phyloP scores from a whole-genome alignment of 352 stramenopile species.

The Globisporangium parvum region DNA sequence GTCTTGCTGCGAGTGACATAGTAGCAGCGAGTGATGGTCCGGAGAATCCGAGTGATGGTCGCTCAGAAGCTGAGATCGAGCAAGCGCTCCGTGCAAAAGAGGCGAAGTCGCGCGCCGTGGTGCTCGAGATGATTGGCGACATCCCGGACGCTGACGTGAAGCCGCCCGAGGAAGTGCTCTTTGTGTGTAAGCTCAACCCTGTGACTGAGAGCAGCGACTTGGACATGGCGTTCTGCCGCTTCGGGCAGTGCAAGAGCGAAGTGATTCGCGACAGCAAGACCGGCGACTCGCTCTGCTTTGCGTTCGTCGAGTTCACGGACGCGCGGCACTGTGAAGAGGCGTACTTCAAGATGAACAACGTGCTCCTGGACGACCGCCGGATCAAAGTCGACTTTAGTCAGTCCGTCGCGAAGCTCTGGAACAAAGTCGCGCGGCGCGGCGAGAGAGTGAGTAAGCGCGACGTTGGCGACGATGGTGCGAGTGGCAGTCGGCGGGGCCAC shows the following conservation, averaged over 20 bases:
- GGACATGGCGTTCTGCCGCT: conserved; percentile 93
- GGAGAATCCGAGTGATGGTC: conserved; percentile 61
- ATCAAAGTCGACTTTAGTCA: conserved; percentile 97
- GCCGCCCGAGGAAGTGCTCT: conserved; percentile 97
- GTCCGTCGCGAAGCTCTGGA: conserved; percentile 97
- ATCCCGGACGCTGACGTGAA: conserved; percentile 96
- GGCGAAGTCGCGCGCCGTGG: conserved; percentile 92
- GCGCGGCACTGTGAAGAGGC: conserved; percentile 93
- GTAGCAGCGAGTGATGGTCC: conserved; percentile 76
- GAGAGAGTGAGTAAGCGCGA: conserved; percentile 56
- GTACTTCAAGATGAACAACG: conserved; percentile 99
- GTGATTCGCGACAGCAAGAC: conserved; percentile 98
- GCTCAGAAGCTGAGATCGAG: conserved; percentile 87
- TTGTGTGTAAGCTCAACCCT: conserved; percentile 96
- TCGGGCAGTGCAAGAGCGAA: conserved; percentile 85
- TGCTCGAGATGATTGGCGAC: conserved; percentile 99
- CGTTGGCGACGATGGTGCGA: conserved; percentile 24
- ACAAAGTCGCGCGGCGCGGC: conserved; percentile 72
- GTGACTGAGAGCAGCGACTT: conserved; percentile 92
- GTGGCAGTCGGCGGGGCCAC: conserved; percentile 12
- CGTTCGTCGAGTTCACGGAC: conserved; percentile 98
- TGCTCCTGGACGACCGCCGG: conserved; percentile 96
- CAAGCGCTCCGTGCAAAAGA: conserved; percentile 87
- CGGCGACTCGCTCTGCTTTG: conserved; percentile 97
- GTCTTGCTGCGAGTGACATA: conserved; percentile 87